These are phyloP conservation scores for Hibiscus trionum DNA, from an alignment of 345 rosid species.

Conservation along the genomic window DNA sequence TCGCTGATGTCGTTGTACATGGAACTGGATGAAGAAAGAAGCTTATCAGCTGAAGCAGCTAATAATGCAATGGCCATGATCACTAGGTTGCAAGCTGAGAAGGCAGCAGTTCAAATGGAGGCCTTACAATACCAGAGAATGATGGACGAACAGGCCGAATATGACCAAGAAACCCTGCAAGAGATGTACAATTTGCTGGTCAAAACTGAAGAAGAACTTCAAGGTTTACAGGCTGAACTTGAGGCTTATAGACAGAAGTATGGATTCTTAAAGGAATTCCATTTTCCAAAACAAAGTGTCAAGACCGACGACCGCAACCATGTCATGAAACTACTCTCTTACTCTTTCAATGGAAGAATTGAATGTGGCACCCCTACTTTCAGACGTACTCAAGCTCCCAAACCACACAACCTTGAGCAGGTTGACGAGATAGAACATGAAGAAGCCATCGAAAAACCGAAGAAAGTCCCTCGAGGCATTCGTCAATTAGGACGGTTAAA, in stretches of 20 bases:
- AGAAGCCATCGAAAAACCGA: conserved; percentile 2
- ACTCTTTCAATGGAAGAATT: conserved; percentile 19
- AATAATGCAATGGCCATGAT: conserved; percentile 97
- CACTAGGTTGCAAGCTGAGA: conserved; percentile 84
- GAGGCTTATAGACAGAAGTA: conserved; percentile 53
- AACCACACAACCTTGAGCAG: not conserved
- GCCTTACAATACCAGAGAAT: conserved; percentile 94
- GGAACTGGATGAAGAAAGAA: conserved; percentile 94
- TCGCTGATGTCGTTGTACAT: conserved; percentile 74
- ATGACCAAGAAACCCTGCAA: conserved; percentile 80
- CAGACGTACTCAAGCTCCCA: conserved; percentile 16
- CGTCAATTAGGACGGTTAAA: conserved; percentile 14
- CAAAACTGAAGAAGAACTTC: conserved; percentile 57
- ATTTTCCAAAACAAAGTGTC: not conserved
- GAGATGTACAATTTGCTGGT: conserved; percentile 37
- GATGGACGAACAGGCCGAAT: conserved; percentile 98
- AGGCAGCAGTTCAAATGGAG: conserved; percentile 95
- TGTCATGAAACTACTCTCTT: conserved; percentile 19
- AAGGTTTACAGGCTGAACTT: conserved; percentile 52
- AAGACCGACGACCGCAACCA: conserved; percentile 17
- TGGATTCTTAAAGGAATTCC: conserved; percentile 40
- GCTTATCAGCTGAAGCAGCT: conserved; percentile 84
- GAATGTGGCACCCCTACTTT: conserved; percentile 16
- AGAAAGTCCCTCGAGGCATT: not conserved
- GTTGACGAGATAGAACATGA: conserved; percentile 8